Evolutionary conservation across 306 rosid genomes (phyloP).

Genomic region (Gillenia trifoliata): DNA sequence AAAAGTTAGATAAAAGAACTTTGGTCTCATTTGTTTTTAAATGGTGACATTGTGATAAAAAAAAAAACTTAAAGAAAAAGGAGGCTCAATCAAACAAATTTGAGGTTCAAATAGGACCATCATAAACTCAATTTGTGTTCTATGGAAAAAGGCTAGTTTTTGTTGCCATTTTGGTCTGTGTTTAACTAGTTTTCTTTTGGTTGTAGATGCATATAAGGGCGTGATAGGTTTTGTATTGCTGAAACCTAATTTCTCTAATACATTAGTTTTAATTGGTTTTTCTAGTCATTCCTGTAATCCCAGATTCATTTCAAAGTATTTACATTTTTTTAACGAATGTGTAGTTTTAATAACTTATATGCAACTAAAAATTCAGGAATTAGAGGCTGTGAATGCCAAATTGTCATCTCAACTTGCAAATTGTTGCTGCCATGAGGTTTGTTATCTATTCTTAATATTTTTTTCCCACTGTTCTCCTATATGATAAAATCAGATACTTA

Average conservation of each 20-base stretch:
- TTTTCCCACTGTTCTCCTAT: background rate
- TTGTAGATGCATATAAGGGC: background rate
- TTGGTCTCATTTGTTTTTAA: background rate
- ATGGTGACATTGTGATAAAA: background rate
- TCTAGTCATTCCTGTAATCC: background rate
- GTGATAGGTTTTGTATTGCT: background rate
- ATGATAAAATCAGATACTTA: background rate
- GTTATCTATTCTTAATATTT: background rate
- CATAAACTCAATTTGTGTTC: background rate
- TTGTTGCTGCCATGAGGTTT: slow-evolving; percentile 50
- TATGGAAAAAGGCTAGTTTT: background rate
- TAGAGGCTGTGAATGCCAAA: slow-evolving; percentile 59
- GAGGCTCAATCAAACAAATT: background rate
- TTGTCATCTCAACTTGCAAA: slow-evolving; percentile 52
- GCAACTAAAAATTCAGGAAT: slow-evolving; percentile 39
- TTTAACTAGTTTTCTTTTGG: background rate
- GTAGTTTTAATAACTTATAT: slow-evolving; percentile 1
- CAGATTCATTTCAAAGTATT: background rate
- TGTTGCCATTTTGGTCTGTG: background rate
- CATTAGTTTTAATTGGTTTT: background rate
- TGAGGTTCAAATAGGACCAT: background rate
- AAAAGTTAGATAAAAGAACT: too few species aligned
- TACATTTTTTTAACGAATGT: background rate
- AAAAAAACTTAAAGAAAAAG: too few species aligned
- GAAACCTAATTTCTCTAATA: background rate